Conservation (phyloP, 2,329 filamentous ascomycete species). For the Cladosporium halotolerans region DNA sequence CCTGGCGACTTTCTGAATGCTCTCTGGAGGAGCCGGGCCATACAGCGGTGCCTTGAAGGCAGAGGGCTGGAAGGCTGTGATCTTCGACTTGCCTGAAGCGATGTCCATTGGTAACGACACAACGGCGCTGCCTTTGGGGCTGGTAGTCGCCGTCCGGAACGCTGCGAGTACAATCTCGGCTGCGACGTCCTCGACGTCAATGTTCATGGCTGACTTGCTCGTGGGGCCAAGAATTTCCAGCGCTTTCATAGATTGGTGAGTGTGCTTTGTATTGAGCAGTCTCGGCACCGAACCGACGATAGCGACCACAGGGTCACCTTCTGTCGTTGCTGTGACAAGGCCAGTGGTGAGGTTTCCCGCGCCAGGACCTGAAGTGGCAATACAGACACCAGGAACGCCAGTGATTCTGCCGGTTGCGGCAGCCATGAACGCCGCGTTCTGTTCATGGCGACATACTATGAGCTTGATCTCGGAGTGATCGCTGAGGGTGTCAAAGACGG, state of each 20-base stretch:
- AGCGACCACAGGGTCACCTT: slow-evolving; percentile 44
- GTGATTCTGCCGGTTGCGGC: slow-evolving; percentile 43
- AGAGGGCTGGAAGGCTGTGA: slow-evolving; percentile 34
- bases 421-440: slow-evolving; percentile 47
- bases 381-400: slow-evolving; percentile 41
- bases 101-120: slow-evolving; percentile 43
- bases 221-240: slow-evolving; percentile 41
- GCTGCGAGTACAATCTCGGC: slow-evolving; percentile 43
- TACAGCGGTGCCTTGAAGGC: slow-evolving; percentile 38
- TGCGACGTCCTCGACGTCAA: slow-evolving; percentile 44
- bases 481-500: slow-evolving; percentile 41
- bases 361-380: slow-evolving; percentile 44
- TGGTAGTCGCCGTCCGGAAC: slow-evolving; percentile 38
- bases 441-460: slow-evolving; percentile 44
- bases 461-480: slow-evolving; percentile 45
- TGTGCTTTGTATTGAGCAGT: slow-evolving; percentile 39
- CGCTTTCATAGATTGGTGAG: slow-evolving; percentile 43
- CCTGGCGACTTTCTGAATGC: slow-evolving; percentile 31
- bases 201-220: slow-evolving; percentile 37
- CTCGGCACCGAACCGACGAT: slow-evolving; percentile 44
- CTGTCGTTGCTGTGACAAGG: slow-evolving; percentile 43
- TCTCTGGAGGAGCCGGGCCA: slow-evolving; percentile 33
- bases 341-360: slow-evolving; percentile 44
- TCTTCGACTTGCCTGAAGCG: slow-evolving; percentile 34
- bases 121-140: slow-evolving; percentile 40